Conservation (phyloP, 2,329 filamentous ascomycete species). For the Cyclaneusma minus region DNA sequence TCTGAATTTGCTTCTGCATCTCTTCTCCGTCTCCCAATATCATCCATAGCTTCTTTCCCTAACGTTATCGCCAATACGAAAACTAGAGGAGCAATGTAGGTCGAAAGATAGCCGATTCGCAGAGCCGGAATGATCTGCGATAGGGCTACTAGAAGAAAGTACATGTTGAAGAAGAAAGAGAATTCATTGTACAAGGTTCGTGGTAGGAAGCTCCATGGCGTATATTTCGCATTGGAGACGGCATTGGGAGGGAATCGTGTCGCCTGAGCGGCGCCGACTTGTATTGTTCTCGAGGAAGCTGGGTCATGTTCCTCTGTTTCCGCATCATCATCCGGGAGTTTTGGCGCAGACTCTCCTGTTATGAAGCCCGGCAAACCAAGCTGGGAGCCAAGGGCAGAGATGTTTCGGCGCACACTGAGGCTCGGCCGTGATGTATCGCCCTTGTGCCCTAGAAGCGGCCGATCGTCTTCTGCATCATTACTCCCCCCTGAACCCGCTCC, state of each 20-base stretch:
- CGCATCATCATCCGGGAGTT: constrained; percentile 12
- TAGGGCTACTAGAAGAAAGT: constrained; percentile 87
- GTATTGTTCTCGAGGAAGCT: constrained; percentile 56
- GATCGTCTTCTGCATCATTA: constrained; percentile 48
- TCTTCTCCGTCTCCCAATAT: constrained; percentile 69
- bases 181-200: constrained; percentile 96
- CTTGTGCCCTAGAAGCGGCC: constrained; percentile 43
- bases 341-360: constrained; percentile 21
- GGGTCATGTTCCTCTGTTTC: constrained; percentile 44
- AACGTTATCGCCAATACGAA: constrained; percentile 88
- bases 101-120: constrained; percentile 85
- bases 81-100: constrained; percentile 80
- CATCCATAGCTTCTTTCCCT: constrained; percentile 90
- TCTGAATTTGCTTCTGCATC: constrained; percentile 94
- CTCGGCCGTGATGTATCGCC: constrained; percentile 18
- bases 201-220: constrained; percentile 83
- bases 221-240: constrained; percentile 96
- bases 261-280: constrained; percentile 59
- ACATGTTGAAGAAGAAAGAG: constrained; percentile 99
- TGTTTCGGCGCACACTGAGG: constrained; percentile 23
- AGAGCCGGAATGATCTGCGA: constrained; percentile 84
- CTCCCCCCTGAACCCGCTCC: constrained; percentile 41
- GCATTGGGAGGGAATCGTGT: constrained; percentile 77
- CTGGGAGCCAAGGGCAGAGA: constrained; percentile 33
- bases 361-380: constrained; percentile 56